Conservation (phyloP, 257 asterid species). For the Nicotiana obtusifolia region DNA sequence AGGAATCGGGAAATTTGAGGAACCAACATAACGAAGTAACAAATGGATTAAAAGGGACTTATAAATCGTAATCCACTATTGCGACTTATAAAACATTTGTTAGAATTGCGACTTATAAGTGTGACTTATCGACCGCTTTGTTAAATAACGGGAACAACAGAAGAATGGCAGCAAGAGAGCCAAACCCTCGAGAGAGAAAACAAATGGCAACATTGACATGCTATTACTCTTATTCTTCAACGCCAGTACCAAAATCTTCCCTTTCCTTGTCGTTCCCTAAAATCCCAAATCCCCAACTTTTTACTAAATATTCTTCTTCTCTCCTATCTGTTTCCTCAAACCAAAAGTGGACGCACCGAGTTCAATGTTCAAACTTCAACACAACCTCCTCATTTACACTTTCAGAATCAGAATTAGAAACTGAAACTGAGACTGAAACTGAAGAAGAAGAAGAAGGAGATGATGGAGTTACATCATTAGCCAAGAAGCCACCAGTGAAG, state of each 20-base stretch:
- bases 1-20: too few relatives aligned
- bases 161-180: not conserved
- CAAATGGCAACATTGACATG: conserved; percentile 5
- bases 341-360: not conserved
- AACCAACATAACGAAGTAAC: too few relatives aligned
- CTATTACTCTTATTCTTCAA: not conserved
- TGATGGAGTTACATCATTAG: conserved; percentile 7
- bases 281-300: conserved; percentile 4
- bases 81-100: too few relatives aligned
- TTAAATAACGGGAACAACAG: not conserved
- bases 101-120: too few relatives aligned
- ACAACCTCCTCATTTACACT: conserved; percentile 13
- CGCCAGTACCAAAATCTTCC: conserved; percentile 9
- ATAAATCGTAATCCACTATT: too few relatives aligned
- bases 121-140: too few relatives aligned
- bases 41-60: too few relatives aligned
- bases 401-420: conserved; percentile 41
- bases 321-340: not conserved
- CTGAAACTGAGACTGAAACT: conserved; percentile 26
- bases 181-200: not conserved
- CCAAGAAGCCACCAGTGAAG: conserved; percentile 28
- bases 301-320: not conserved
- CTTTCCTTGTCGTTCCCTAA: conserved; percentile 16
- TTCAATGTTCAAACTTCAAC: conserved; percentile 25
- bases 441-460: conserved; percentile 30